Evolutionary conservation across 805 yeast genomes (phyloP), one percentile per base, ranked within the genome.

Genomic region (Lipomyces orientalis): DNA sequence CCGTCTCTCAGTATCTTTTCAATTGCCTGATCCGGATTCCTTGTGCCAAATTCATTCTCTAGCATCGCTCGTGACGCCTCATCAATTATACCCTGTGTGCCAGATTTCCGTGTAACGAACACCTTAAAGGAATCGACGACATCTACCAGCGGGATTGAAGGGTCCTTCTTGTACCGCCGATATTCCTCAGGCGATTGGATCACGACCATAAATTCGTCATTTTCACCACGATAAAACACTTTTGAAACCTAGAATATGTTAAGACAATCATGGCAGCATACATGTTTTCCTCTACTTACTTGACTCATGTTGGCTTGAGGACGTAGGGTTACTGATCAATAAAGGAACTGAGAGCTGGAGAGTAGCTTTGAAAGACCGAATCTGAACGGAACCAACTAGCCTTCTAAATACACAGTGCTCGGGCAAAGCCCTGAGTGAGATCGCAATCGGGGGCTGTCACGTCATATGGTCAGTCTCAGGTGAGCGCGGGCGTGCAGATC

Each of bases 1-100:
- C 97, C 97, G n/a, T 85, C 79, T 52, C 79, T 79, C 66, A 91
- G 74, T 60, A 92, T 89, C 60, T 78, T 75, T 64, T 84, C 83
- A 64, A 91, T 83, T n/a, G 85, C 83, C 34, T 85, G 88, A 63
- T 88, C 91, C 54, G 79, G 81, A 60, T 82, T 79, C 9, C 71
- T 75, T 33, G 84, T 80, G 35, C 93, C 94, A 71, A 92, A 91
- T 74, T 91, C 95, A 70, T 84, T 84, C 61, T 82, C 70, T 52
- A 91, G 76, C 67, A 88, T 90, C 22, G 81, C 80, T 64, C 86
- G 84, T 7, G 94, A 88, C 1, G 94, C 97, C 73, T 86, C 88
- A 61, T 88, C 90, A 33, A 90, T 76, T 8, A 84, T 82, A 65
- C 97, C 97, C 73, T 86, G 90, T 2, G 87, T 80, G 39, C 97